Evolutionary conservation across 2,329 filamentous ascomycete genomes (phyloP).

Genomic region (Clonostachys byssicola): DNA sequence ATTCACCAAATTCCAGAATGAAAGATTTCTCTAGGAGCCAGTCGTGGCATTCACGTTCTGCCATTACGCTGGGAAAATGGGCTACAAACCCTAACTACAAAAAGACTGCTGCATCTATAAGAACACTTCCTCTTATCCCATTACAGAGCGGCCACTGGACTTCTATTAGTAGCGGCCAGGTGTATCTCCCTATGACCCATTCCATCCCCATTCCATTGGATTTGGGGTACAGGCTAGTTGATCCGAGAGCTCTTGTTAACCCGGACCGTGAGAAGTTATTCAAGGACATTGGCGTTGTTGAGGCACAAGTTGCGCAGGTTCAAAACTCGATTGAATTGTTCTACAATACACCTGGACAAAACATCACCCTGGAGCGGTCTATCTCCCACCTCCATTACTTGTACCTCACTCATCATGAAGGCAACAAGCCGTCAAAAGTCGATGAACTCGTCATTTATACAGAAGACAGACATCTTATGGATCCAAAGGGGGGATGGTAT

Average conservation of each 20-base stretch:
- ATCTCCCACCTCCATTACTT: conserved; percentile 4
- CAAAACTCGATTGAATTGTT: background rate
- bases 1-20: too few relatives aligned
- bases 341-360: background rate
- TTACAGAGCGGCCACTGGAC: too few relatives aligned
- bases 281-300: conserved; percentile 1
- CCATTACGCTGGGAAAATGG: too few relatives aligned
- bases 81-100: too few relatives aligned
- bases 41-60: too few relatives aligned
- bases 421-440: too few relatives aligned
- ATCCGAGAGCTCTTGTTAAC: conserved; percentile 1
- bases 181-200: too few relatives aligned
- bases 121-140: too few relatives aligned
- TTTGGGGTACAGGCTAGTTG: conserved; percentile 1
- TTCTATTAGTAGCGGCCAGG: too few relatives aligned
- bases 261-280: conserved; percentile 3
- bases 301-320: background rate
- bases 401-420: conserved; percentile 2
- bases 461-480: background rate
- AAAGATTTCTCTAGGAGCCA: too few relatives aligned
- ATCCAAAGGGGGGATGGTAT: background rate
- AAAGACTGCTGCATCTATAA: too few relatives aligned
- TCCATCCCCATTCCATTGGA: background rate
- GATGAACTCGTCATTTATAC: too few relatives aligned
- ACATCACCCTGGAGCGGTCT: background rate